A percentile compares a stretch with the other conserved stretches of the same genome.
These are phyloP conservation scores for Lentinula sp. DNA, from an alignment of 768 basidiomycete species.

Conservation along the genomic window DNA sequence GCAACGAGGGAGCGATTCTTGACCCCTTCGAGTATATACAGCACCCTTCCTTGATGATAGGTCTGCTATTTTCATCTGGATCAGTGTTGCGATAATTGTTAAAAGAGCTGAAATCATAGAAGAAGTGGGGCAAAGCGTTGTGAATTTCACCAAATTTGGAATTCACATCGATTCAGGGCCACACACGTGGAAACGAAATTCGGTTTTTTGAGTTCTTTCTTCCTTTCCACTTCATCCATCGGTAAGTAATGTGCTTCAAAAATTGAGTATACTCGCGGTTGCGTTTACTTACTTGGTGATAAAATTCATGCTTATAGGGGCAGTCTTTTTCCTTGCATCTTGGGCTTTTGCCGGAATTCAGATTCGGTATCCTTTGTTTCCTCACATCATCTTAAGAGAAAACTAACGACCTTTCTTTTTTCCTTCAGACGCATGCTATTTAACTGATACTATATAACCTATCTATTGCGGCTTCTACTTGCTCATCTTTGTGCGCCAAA, in stretches of 20 bases:
- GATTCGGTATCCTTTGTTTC: background rate
- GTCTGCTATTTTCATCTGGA: too few relatives aligned
- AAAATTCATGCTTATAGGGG: background rate
- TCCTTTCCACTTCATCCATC: background rate
- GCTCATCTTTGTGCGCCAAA: background rate
- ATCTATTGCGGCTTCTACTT: background rate
- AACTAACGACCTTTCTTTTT: background rate
- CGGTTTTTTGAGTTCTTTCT: background rate
- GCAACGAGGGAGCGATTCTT: too few relatives aligned
- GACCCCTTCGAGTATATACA: too few relatives aligned
- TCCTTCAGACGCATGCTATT: constrained; percentile 1
- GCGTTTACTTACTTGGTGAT: too few relatives aligned
- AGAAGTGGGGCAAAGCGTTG: too few relatives aligned
- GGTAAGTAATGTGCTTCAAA: background rate
- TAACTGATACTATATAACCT: background rate
- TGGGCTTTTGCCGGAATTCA: background rate
- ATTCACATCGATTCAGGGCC: background rate
- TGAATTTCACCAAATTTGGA: too few relatives aligned
- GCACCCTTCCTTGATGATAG: too few relatives aligned
- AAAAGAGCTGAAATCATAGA: too few relatives aligned
- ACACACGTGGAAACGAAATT: background rate
- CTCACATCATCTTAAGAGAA: background rate
- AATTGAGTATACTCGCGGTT: background rate
- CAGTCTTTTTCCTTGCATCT: background rate
- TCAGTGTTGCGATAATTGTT: too few relatives aligned